These are phyloP conservation scores for Populus hybrid DNA, from an alignment of 441 rosid genomes.

Conservation along the genomic window DNA sequence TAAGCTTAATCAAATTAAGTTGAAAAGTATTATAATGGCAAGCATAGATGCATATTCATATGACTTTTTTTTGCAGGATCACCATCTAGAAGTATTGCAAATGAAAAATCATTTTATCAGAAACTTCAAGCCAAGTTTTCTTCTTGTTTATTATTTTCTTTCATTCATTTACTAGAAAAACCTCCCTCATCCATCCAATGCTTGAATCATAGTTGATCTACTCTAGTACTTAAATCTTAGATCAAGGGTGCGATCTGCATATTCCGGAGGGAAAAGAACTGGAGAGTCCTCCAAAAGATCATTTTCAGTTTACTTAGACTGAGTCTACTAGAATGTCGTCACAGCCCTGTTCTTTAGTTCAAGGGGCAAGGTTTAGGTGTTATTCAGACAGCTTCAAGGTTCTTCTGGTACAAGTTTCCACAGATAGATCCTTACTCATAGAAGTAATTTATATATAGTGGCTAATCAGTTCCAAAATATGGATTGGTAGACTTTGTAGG, in stretches of 20 bases:
- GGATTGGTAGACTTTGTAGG: neutral
- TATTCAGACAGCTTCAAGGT: neutral
- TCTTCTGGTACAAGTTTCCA: neutral
- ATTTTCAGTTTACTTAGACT: neutral
- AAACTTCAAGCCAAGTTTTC: neutral
- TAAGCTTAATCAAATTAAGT: neutral
- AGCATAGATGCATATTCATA: neutral
- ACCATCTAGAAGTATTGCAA: neutral
- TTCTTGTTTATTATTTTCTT: neutral
- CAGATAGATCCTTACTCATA: neutral
- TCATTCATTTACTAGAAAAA: neutral
- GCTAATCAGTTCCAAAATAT: neutral
- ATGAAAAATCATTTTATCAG: neutral
- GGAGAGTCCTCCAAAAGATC: neutral
- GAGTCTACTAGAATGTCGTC: neutral
- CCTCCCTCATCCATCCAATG: neutral
- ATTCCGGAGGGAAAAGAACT: neutral
- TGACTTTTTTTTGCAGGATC: neutral
- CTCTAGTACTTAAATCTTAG: neutral
- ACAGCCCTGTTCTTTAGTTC: neutral
- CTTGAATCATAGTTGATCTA: neutral
- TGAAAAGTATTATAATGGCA: neutral
- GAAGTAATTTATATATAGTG: neutral
- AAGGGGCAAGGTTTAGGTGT: neutral
- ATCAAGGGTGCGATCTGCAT: neutral